Evolutionary conservation across 2,329 filamentous ascomycete species (phyloP).

Genomic region (Gliomastix tumulicola): DNA sequence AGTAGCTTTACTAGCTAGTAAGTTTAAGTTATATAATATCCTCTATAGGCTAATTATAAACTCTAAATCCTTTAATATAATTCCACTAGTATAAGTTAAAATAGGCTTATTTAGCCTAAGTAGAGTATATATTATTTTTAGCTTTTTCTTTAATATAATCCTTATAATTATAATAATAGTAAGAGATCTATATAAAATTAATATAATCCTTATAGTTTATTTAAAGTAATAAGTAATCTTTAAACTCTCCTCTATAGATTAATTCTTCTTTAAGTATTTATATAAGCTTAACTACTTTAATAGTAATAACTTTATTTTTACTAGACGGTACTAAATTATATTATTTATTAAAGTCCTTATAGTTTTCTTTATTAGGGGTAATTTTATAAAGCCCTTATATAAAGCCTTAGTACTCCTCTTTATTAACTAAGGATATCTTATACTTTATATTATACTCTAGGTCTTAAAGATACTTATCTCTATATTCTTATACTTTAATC

Average conservation of each 20-base stretch:
- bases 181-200: conserved; percentile 1
- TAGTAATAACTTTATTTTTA: not conserved
- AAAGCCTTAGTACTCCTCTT: no score
- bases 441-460: not conserved
- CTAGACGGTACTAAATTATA: not conserved
- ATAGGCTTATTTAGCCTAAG: no score
- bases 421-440: not conserved
- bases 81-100: not conserved
- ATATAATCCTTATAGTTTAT: not conserved
- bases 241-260: conserved; percentile 2
- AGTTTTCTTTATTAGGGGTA: not conserved
- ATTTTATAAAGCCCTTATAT: not conserved
- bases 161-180: not conserved
- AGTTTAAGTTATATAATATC: not conserved
- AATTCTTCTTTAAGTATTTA: not conserved
- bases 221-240: not conserved
- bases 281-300: not conserved
- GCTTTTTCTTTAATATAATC: conserved; percentile 2
- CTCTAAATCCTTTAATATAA: not conserved
- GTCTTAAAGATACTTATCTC: not conserved
- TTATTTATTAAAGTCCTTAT: not conserved
- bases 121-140: no score
- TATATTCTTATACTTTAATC: not conserved
- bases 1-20: no score
- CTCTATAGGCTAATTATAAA: conserved; percentile 1